phyloP scores from a whole-genome alignment of 345 rosid species.

The Iberis pinnata region DNA sequence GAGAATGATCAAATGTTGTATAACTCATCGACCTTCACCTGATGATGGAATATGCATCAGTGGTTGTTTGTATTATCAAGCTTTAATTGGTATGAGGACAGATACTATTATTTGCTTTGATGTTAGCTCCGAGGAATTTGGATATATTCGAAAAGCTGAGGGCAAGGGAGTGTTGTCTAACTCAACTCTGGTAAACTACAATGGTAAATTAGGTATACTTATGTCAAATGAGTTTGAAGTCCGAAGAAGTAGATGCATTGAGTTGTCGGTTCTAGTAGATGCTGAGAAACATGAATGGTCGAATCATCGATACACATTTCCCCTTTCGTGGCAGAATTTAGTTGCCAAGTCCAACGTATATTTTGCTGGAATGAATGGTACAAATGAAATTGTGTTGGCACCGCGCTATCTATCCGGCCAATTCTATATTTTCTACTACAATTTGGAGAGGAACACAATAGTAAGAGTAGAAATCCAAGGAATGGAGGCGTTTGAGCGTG shows the following conservation, averaged over 20 bases:
- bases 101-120: neutral
- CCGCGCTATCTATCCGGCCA: neutral
- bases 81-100: neutral
- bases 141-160: too few relatives aligned
- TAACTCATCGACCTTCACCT: neutral
- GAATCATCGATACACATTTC: neutral
- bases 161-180: too few relatives aligned
- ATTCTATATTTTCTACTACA: neutral
- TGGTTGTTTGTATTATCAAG: neutral
- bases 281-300: neutral
- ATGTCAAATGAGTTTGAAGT: too few relatives aligned
- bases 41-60: neutral
- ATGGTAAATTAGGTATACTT: neutral
- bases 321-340: neutral
- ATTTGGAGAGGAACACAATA: neutral
- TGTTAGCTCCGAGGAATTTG: neutral
- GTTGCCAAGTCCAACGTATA: neutral
- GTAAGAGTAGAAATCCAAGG: neutral
- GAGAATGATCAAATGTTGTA: neutral
- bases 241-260: neutral
- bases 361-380: neutral
- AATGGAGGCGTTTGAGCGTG: too few relatives aligned
- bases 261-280: neutral
- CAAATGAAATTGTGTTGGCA: neutral
- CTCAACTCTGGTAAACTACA: neutral